Evolutionary conservation across 2,329 filamentous ascomycete species (phyloP), one percentile per base, ranked within the genome.

Genomic region (Talaromyces sp.): DNA sequence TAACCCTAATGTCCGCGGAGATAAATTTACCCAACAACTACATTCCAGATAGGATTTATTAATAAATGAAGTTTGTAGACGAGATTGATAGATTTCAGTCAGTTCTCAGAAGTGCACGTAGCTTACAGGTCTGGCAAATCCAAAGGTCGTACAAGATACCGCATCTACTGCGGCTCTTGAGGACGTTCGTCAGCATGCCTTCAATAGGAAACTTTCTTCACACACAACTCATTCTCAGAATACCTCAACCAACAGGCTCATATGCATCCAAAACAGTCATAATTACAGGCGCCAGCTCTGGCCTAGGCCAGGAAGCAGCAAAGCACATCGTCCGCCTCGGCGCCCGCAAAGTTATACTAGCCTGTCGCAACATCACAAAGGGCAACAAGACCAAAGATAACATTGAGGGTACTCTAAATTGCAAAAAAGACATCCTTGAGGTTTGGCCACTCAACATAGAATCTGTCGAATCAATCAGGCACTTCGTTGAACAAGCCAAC

Each of bases 251-350:
- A 5, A 61, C 24, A 5, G 14, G 47, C 24, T 61, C 57, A 19
- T 65, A 61, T 24, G 37, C 24, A 13, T 61, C 43, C n/a, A 73
- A 80, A 64, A 77, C 76, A 0, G 80, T 80, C 54, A 80, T 85
- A 50, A 73, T 86, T 14, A 85, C 83, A 0, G 84, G 84, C 0
- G 72, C 77, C 22, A 86, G 84, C 66, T 72, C 70, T 0, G 84
- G 84, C 0, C 72, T 86, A 0, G 84, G 84, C 0, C 74, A 82
- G 19, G 80, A 82, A 65, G 71, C 78, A 1, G 73, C 78, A 10
- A 70, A 73, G 0, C 79, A 81, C 43, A 73, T 85, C 33, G 73
- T 81, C 1, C 67, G 70, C 0, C 67, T 80, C 5, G 71, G 73
- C 1, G 72, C 84, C 8, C 77, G 76, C 2, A 77, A 75, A 22